Evolutionary conservation across 192 early-diverging fungal species (phyloP).

Genomic region (Umbelopsis sp.): DNA sequence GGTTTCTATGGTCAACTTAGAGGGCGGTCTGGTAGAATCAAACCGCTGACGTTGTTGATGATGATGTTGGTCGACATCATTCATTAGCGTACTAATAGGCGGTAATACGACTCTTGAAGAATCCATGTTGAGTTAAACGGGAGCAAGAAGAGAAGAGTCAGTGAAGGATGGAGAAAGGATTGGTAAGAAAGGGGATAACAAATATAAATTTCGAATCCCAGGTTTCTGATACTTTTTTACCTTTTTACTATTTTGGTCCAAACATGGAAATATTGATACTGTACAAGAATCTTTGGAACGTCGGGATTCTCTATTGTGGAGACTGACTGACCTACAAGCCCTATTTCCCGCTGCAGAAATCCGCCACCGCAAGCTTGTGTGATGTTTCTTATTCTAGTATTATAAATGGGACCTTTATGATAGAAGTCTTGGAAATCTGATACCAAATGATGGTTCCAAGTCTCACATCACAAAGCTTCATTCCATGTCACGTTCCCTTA

Average conservation of each 20-base stretch:
- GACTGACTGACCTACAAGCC: neutral
- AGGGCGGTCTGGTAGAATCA: neutral
- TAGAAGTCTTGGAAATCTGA: constrained; percentile 19
- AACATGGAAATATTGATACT: constrained; percentile 18
- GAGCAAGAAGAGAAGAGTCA: neutral
- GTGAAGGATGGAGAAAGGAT: neutral
- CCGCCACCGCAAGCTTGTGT: no score
- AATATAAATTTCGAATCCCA: constrained; percentile 18
- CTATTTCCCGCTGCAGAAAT: neutral
- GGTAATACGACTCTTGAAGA: constrained; percentile 7
- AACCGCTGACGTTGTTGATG: neutral
- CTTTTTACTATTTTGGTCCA: constrained; percentile 9
- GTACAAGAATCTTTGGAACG: constrained; percentile 19
- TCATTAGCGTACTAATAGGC: constrained; percentile 1
- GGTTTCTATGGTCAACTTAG: constrained; percentile 10
- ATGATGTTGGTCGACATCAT: constrained; percentile 7
- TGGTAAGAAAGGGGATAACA: neutral
- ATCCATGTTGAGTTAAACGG: neutral
- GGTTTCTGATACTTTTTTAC: constrained; percentile 1
- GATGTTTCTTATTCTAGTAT: no score
- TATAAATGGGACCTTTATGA: no score
- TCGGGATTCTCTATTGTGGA: constrained; percentile 20
- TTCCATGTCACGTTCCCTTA: neutral
- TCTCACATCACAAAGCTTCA: neutral
- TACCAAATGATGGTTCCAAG: neutral